These are phyloP conservation scores for Cladosporium sp. DNA, from an alignment of 2,329 filamentous ascomycete species.

Conservation along the genomic window DNA sequence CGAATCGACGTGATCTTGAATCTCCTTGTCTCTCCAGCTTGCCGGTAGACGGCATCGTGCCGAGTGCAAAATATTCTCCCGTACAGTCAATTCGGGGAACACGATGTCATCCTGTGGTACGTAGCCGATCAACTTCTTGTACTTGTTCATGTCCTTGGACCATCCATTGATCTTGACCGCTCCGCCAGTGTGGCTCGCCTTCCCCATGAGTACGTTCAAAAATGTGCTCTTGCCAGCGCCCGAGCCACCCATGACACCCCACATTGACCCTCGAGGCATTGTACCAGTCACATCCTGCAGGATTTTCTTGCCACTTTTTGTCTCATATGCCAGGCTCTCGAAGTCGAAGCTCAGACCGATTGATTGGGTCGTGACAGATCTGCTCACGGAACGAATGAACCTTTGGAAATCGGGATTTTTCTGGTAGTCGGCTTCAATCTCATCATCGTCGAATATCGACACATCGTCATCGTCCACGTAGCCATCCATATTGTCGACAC, in stretches of 20 bases:
- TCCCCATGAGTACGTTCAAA: constrained; percentile 63
- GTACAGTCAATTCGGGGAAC: constrained; percentile 60
- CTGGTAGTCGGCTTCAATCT: constrained; percentile 30
- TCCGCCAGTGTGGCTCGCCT: constrained; percentile 52
- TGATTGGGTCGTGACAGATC: constrained; percentile 51
- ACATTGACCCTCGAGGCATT: constrained; percentile 56
- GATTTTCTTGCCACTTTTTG: constrained; percentile 75
- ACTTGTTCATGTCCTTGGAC: constrained; percentile 46
- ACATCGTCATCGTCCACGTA: constrained; percentile 31
- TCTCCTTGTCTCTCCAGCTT: constrained; percentile 52
- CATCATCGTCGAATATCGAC: constrained; percentile 30
- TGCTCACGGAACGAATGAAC: constrained; percentile 56
- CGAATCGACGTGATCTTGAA: constrained; percentile 56
- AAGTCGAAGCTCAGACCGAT: constrained; percentile 61
- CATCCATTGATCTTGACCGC: constrained; percentile 55
- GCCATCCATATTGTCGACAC: constrained; percentile 30
- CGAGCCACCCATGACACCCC: constrained; percentile 60
- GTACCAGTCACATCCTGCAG: constrained; percentile 67
- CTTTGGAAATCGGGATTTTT: constrained; percentile 46
- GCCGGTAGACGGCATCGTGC: constrained; percentile 56
- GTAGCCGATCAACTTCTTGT: constrained; percentile 62
- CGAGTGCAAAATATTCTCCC: constrained; percentile 63
- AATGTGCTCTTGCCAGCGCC: constrained; percentile 63
- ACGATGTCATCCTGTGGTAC: constrained; percentile 64
- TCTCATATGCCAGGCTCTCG: constrained; percentile 73